Evolutionary conservation across 768 basidiomycete species (phyloP), one percentile per base, ranked within the genome.

Genomic region (Filobasidium floriforme): DNA sequence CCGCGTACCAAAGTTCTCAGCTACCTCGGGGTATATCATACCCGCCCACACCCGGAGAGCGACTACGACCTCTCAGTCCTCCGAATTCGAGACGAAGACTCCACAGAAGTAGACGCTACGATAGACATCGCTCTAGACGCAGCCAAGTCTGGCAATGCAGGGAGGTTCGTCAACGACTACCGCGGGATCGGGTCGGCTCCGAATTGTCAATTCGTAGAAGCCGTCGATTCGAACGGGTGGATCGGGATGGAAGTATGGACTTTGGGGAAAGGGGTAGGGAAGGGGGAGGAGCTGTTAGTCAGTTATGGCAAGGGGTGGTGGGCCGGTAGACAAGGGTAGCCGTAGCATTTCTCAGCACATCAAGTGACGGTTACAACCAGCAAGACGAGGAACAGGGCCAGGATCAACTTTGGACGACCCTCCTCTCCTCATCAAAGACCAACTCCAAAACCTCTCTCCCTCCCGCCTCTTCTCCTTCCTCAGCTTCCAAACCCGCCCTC

Each of bases 271-370:
- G 49, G 62, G n/a, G 85, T 93, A 55, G 83, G 80, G 69, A 91
- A 88, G 77, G 88, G 89, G 7, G 85, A 90, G 14, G 92, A 94
- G 78, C 84, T 97, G 40, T 74, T 92, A 32, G 89, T 93, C 24
- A 89, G 87, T 14, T 94, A 94, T 74, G 92, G 92, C 24, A 91
- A 90, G 73, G 82, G 83, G 19, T 90, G 88, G 87, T 92, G 90
- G 91, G 80, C 75, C 14, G 81, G 82, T 63, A 82, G 88, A 55
- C 68, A 66, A 28, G 65, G 60, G 26, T 62, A 62, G 32, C 26
- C 44, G 10, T 14, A 6, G 61, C 1, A 24, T 43, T 12, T 61
- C 22, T 3, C 46, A 3, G 46, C 3, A 49, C 22, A 4, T 4
- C 32, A 3, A 37, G 9, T 37, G 3, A 9, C 32, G 9, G 9